Conservation (phyloP, 176 grass and related monocot genomes). For the Phoenix roebelenii region DNA sequence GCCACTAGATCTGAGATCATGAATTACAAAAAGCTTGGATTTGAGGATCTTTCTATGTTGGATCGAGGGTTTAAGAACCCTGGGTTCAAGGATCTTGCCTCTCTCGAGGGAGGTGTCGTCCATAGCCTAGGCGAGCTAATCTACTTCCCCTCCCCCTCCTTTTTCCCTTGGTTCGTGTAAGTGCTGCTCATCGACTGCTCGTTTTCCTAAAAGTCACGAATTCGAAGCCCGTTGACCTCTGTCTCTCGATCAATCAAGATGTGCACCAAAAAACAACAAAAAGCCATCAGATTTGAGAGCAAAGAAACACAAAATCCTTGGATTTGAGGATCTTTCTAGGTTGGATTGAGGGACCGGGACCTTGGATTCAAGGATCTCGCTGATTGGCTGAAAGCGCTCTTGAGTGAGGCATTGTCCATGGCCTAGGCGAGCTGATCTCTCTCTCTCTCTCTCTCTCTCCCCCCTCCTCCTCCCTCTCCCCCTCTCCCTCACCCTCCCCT, state of each 20-base stretch:
- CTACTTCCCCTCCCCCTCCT: no score
- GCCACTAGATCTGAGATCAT: not conserved
- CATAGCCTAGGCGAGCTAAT: conserved; percentile 65
- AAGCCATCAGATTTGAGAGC: not conserved
- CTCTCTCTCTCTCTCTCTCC: no score
- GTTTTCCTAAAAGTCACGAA: conserved; percentile 59
- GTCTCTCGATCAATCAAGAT: conserved; percentile 90
- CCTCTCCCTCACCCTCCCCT: no score
- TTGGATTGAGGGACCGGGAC: not conserved
- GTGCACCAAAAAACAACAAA: conserved; percentile 24
- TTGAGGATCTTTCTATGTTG: not conserved
- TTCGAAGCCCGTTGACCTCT: conserved; percentile 58
- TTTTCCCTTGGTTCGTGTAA: no score
- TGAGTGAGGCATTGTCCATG: conserved; percentile 62
- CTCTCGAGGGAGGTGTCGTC: conserved; percentile 53
- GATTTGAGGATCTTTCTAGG: no score
- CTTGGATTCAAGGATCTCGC: conserved; percentile 90
- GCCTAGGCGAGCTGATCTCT: conserved; percentile 50
- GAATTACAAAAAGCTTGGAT: not conserved
- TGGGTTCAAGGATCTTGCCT: conserved; percentile 83
- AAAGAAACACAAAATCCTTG: not conserved
- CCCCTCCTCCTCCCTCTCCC: no score
- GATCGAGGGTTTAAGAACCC: conserved; percentile 21
- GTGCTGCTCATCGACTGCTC: conserved; percentile 50
- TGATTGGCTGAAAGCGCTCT: conserved; percentile 12